Percentiles rank a stretch among this genome's conserved stretches.
Evolutionary conservation across 2,329 filamentous ascomycete genomes (phyloP).

Genomic region (Calycina herbarum): DNA sequence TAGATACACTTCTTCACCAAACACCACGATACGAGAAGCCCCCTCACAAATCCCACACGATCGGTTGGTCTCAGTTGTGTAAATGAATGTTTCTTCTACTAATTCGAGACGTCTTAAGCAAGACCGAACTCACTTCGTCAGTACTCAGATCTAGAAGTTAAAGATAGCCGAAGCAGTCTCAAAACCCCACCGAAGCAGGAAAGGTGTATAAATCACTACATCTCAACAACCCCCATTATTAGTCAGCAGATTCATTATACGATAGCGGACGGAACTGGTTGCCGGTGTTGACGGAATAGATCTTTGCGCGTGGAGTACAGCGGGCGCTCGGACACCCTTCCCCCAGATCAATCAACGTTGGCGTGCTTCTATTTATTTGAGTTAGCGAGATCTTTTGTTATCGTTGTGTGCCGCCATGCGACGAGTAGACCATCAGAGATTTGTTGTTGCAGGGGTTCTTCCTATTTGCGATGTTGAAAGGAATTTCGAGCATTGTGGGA

Average conservation of each 20-base stretch:
- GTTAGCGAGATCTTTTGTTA: background rate
- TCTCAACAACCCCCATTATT: background rate
- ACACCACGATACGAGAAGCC: too few relatives aligned
- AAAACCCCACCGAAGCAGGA: background rate
- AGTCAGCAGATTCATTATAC: background rate
- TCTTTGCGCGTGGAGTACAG: too few relatives aligned
- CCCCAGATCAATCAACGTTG: background rate
- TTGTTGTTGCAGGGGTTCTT: background rate
- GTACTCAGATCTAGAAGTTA: too few relatives aligned
- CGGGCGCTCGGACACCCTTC: background rate
- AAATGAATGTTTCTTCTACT: too few relatives aligned
- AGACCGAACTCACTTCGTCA: too few relatives aligned
- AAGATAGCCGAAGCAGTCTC: background rate
- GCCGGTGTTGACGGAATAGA: background rate
- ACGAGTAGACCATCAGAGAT: background rate
- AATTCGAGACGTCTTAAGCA: too few relatives aligned
- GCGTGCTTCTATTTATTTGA: background rate
- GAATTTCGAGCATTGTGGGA: background rate
- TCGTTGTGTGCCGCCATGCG: background rate
- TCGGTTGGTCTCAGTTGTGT: too few relatives aligned
- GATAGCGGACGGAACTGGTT: background rate
- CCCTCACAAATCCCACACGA: too few relatives aligned
- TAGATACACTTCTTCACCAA: constrained; percentile 1
- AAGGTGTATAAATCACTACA: background rate
- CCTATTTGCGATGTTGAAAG: background rate